phyloP scores from a whole-genome alignment of 2,329 filamentous ascomycete genomes.

The Zymoseptoria tritici region DNA sequence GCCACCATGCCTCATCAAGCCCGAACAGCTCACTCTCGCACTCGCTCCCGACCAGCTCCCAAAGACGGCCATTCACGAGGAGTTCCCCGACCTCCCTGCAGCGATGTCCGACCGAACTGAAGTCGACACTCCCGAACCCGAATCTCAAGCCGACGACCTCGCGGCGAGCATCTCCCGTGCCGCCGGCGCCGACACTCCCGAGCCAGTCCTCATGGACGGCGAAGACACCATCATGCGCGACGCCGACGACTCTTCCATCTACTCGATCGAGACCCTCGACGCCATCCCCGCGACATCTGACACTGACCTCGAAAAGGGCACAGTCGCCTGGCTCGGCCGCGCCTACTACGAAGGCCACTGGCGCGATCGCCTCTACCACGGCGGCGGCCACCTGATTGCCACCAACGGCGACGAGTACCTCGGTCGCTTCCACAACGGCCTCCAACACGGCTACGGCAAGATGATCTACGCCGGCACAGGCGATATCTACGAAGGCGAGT shows the following conservation, averaged over 20 bases:
- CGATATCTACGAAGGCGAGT: conserved; percentile 51
- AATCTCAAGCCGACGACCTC: neutral
- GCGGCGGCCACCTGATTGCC: conserved; percentile 47
- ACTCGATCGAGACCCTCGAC: conserved; percentile 25
- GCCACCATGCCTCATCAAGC: conserved; percentile 1
- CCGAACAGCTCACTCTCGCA: neutral
- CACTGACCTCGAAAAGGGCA: conserved; percentile 24
- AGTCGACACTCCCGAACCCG: neutral
- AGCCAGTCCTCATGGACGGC: conserved; percentile 35
- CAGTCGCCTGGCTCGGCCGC: conserved; percentile 47
- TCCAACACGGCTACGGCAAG: conserved; percentile 49
- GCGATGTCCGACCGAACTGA: neutral
- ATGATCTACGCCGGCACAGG: conserved; percentile 56
- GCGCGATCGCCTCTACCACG: conserved; percentile 40
- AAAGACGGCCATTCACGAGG: conserved; percentile 12
- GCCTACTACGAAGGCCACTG: conserved; percentile 50
- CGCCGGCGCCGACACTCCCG: conserved; percentile 2
- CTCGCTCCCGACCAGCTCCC: neutral
- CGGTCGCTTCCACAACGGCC: conserved; percentile 47
- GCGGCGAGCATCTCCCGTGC: neutral
- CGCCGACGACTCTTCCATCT: conserved; percentile 13
- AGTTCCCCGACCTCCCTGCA: neutral
- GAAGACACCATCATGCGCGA: conserved; percentile 30
- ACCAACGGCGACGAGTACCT: conserved; percentile 50
- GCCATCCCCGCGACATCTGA: conserved; percentile 22